Base-by-base conservation (phyloP, 1,284 basidiomycete species). In the Sporisorium exsertum region DNA sequence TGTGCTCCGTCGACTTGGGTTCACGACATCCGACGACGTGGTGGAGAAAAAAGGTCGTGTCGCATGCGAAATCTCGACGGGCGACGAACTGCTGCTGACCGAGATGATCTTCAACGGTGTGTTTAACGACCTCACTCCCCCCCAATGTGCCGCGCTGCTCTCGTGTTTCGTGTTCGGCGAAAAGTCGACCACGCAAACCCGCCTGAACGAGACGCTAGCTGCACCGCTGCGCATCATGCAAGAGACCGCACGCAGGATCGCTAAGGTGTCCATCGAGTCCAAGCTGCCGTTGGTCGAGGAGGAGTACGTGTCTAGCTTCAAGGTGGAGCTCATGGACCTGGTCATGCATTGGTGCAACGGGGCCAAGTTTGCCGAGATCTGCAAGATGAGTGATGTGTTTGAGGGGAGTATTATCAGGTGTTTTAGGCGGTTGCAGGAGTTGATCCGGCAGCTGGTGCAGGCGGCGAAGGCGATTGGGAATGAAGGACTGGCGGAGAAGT, bases 11-110 rank as follows among this genome's bases (percentile, higher is more conserved):
- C 90, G 96, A 37, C 87, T 99, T 4, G 95, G 93, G 0, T 99
- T 99, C 87, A 95, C 94, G 0, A 92, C 90, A 4, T 86, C 91
- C 3, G 90, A 92, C 3, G 97, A 98, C 85, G 96, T 99, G 58
- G 94, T 98, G 15, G 95, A 98, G 85, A 92, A 96, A 89, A 99
- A 99, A 87, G 97, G 97, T 0, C 89, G 97, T 47, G 97, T 99
- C 0, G 97, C 97, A 18, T 99, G 97, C 86, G 97, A 99, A 87
- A 98, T 99, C 86, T 94, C 92, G 80, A 93, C 95, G 0, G 97
- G 97, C 15, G 97, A 99, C 84, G 97, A 99, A 87, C 87, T 99
- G 53, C 88, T 99, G 32, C 88, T 99, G 69, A 99, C 97, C 0
- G 97, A 99, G 86, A 90, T 99, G 85, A 93, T 99, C 77, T 99